phyloP scores from a whole-genome alignment of 2,329 filamentous ascomycete species.

The Nothophaeocryptopus gaeumannii region DNA sequence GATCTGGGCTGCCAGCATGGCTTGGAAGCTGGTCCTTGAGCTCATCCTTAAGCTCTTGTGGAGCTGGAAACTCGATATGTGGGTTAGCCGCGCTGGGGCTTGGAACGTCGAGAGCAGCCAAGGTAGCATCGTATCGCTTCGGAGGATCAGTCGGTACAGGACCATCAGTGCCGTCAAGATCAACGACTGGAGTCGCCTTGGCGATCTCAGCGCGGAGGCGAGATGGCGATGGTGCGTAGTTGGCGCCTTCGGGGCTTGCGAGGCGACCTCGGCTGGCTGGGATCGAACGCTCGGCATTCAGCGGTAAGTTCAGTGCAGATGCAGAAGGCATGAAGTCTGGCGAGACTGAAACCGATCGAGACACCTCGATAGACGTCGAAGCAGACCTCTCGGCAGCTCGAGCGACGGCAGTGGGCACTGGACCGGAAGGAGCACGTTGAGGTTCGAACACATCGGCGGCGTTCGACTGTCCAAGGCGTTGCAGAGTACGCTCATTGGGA shows the following conservation, averaged over 20 bases:
- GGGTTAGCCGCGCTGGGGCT: not conserved
- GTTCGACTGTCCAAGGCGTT: conserved; percentile 1
- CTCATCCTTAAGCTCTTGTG: too few relatives aligned
- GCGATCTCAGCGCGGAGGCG: conserved; percentile 4
- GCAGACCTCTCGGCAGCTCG: conserved; percentile 1
- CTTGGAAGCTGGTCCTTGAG: not conserved
- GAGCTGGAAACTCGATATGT: too few relatives aligned
- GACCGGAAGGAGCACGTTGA: not conserved
- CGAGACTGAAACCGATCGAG: not conserved
- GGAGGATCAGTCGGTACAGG: conserved; percentile 3
- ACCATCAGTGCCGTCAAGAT: conserved; percentile 7
- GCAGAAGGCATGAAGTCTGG: conserved; percentile 2
- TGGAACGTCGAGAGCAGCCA: conserved; percentile 8
- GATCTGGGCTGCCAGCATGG: not conserved
- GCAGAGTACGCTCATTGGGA: conserved; percentile 3
- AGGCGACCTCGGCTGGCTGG: conserved; percentile 3
- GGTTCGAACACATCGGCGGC: conserved; percentile 9
- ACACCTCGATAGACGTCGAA: not conserved
- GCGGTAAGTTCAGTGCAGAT: conserved; percentile 7
- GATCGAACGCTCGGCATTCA: not conserved
- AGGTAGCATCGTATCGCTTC: conserved; percentile 5
- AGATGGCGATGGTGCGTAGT: conserved; percentile 3
- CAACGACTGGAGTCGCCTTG: not conserved
- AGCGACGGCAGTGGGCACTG: conserved; percentile 2
- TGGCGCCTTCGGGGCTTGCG: conserved; percentile 3